Base-by-base conservation (phyloP, 176 grass and related monocot genomes). In the Eleusine indica region DNA sequence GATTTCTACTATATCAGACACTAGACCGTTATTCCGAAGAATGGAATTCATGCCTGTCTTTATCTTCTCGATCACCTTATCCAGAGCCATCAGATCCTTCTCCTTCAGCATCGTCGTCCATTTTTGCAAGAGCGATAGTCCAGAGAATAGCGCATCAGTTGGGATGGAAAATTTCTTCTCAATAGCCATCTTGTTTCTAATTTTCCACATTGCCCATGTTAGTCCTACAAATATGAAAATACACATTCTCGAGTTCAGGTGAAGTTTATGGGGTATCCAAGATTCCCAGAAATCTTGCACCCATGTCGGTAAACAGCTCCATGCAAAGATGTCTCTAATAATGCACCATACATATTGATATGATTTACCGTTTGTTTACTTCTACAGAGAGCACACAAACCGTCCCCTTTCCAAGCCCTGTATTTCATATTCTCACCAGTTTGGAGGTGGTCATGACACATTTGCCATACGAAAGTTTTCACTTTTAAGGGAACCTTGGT, bases 321-420 rank as follows among this genome's bases (percentile, higher is more conserved):
- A 25, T 25, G 25, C 25, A 25, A 25, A 25, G 25, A 25, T 25
- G 25, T 25, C 25, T 25, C 25, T 25, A 25, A 25, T 5, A 3
- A 4, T 54, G 16, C 16, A 17, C 52, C 52, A 54, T 19, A 4
- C 52, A 54, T 18, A 18, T 11, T 6, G 5, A 58, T n/a, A 8
- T 58, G 18, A n/a, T 58, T 4, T 1, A 1, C 8, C 0, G 18
- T 58, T 58, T 58, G 18, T 8, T 0, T n/a, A 25, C 25, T 25
- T 25, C 25, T 25, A 25, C 25, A 25, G 25, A 25, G 25, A 25
- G 5, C 7, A 58, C 18, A n/a, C 19, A 58, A 0, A 8, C 5
- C 5, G n/a, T 0, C 2, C 5, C 18, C 19, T 19, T 8, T 8
- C 56, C 56, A 21, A 2, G 0, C 1, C 5, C 4, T 2, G 0